Percentiles rank a stretch among this genome's conserved stretches.
Evolutionary conservation across 345 rosid species (phyloP).

Genomic region (Eucalyptus melliodora): DNA sequence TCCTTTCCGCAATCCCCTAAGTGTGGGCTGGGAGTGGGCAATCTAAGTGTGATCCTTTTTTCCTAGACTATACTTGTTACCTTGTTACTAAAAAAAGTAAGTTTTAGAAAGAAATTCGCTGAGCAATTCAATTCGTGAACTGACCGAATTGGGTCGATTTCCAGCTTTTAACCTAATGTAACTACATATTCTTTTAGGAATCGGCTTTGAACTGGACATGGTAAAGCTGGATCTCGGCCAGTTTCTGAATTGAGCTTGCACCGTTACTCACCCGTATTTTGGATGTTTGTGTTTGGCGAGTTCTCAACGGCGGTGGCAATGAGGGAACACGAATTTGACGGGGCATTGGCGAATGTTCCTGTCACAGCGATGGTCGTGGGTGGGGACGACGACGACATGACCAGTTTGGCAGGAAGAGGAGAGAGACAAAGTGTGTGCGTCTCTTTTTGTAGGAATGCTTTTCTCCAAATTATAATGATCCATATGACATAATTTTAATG

Average conservation of each 20-base stretch:
- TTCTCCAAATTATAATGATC: background rate
- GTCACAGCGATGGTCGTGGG: background rate
- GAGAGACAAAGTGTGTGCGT: background rate
- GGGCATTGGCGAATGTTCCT: background rate
- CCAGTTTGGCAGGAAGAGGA: background rate
- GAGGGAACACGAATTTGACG: background rate
- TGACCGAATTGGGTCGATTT: background rate
- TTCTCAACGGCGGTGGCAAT: background rate
- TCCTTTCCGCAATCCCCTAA: background rate
- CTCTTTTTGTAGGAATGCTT: background rate
- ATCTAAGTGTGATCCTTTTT: background rate
- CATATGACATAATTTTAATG: background rate
- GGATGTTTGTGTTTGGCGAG: background rate
- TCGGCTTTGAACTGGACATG: background rate
- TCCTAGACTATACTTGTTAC: background rate
- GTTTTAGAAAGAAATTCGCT: background rate
- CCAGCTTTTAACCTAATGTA: background rate
- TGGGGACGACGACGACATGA: background rate
- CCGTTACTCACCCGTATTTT: background rate
- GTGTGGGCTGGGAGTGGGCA: background rate
- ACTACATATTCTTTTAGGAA: background rate
- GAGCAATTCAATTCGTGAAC: background rate
- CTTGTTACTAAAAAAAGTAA: background rate
- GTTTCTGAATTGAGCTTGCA: background rate
- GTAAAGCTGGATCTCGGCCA: background rate